These are phyloP conservation scores for Brassica balearica DNA, from an alignment of 441 rosid species.

Conservation along the genomic window DNA sequence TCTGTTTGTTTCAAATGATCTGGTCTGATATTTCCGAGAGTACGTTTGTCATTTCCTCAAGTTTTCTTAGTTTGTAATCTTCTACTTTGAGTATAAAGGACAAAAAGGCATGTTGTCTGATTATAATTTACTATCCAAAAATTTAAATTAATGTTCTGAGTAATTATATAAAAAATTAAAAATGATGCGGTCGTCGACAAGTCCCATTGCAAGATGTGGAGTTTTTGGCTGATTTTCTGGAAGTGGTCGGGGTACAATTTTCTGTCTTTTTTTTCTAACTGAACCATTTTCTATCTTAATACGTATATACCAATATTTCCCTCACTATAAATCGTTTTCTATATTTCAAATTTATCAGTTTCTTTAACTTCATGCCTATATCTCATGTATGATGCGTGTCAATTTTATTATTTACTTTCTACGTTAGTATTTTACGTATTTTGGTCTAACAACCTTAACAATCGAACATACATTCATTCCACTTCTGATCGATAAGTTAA, in stretches of 20 bases:
- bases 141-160: conserved; percentile 18
- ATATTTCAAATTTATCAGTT: neutral
- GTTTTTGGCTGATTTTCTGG: conserved; percentile 38
- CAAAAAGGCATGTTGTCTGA: conserved; percentile 41
- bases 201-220: conserved; percentile 18
- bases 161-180: conserved; percentile 27
- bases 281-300: conserved; percentile 4
- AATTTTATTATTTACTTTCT: conserved; percentile 10
- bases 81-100: conserved; percentile 41
- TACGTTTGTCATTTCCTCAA: conserved; percentile 27
- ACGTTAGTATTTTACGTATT: conserved; percentile 23
- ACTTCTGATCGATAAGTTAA: neutral
- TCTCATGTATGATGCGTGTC: conserved; percentile 21
- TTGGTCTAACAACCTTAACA: conserved; percentile 29
- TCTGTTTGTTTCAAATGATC: conserved; percentile 6
- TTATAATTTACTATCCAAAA: conserved; percentile 13
- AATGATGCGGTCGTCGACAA: conserved; percentile 40
- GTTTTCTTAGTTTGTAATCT: conserved; percentile 32
- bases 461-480: conserved; percentile 32
- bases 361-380: neutral
- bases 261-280: neutral
- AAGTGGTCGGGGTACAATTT: conserved; percentile 42
- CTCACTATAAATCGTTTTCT: conserved; percentile 5
- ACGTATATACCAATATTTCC: conserved; percentile 1
- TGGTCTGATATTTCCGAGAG: conserved; percentile 18